These are phyloP conservation scores for Annona squamosa DNA, from an alignment of 164 flowering plant species.

Conservation along the genomic window DNA sequence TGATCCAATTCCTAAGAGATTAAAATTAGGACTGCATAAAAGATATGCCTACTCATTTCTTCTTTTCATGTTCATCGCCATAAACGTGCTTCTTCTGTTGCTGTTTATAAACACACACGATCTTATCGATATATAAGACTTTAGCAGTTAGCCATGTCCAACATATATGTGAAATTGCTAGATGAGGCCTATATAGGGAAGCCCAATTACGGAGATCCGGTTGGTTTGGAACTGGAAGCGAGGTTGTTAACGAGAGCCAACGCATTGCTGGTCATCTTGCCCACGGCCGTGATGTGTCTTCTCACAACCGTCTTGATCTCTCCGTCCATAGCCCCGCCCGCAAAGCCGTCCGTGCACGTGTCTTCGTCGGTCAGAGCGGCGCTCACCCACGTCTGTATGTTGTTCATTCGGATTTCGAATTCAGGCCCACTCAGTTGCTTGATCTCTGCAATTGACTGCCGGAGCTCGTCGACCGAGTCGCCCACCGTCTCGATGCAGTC, in stretches of 20 bases:
- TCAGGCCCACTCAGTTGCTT: slow-evolving; percentile 9
- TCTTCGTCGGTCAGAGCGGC: slow-evolving; percentile 32
- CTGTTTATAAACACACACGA: neutral
- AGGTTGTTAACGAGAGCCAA: slow-evolving; percentile 26
- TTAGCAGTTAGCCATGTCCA: neutral
- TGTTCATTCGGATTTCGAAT: slow-evolving; percentile 22
- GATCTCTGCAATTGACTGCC: slow-evolving; percentile 18
- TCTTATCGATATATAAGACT: neutral
- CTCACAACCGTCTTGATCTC: slow-evolving; percentile 21
- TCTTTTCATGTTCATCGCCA: too few relatives aligned
- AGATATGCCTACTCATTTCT: too few relatives aligned
- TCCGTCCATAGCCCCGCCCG: slow-evolving; percentile 3
- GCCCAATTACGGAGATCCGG: neutral
- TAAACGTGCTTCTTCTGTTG: neutral
- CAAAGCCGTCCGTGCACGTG: slow-evolving; percentile 32
- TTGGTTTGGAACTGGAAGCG: slow-evolving; percentile 3
- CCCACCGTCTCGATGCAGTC: slow-evolving; percentile 26
- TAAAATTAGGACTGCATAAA: too few relatives aligned
- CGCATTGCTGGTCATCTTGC: slow-evolving; percentile 30
- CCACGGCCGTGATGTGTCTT: slow-evolving; percentile 10
- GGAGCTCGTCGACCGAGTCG: slow-evolving; percentile 22
- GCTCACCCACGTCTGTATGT: slow-evolving; percentile 38
- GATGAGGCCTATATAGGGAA: neutral
- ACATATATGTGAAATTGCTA: too few relatives aligned
- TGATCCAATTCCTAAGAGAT: too few relatives aligned